Percentiles rank a stretch among this genome's conserved stretches.
phyloP scores from a whole-genome alignment of 495 filamentous ascomycete genomes.

The Polyplosphaeria fusca region DNA sequence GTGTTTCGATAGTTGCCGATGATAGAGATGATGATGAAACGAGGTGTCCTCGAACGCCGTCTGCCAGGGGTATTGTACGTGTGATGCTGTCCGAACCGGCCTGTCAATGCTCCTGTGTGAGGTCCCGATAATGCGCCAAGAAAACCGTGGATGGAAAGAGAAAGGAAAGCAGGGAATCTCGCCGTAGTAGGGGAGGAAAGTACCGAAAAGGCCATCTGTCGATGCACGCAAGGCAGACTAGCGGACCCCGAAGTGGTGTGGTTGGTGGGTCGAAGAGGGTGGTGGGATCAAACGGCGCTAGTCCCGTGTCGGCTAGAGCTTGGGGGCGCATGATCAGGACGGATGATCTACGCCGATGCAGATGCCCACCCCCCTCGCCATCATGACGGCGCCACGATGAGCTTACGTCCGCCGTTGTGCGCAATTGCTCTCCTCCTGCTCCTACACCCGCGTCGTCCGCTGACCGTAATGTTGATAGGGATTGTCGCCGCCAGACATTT shows the following conservation, averaged over 20 bases:
- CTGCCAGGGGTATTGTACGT: slow-evolving; percentile 26
- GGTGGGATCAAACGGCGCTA: slow-evolving; percentile 12
- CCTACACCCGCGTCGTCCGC: slow-evolving; percentile 32
- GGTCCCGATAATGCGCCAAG: slow-evolving; percentile 4
- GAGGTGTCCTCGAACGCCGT: slow-evolving; percentile 23
- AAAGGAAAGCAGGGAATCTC: slow-evolving; percentile 1
- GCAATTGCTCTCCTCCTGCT: neutral
- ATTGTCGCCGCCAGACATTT: slow-evolving; percentile 20
- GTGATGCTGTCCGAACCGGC: slow-evolving; percentile 14
- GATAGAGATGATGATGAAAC: slow-evolving; percentile 11
- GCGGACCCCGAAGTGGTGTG: slow-evolving; percentile 2
- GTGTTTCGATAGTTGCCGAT: slow-evolving; percentile 4
- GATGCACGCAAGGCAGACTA: slow-evolving; percentile 15
- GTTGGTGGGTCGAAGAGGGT: neutral
- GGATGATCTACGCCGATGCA: slow-evolving; percentile 1
- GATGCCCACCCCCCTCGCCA: slow-evolving; percentile 13
- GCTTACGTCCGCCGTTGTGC: neutral
- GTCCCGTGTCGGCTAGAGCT: slow-evolving; percentile 10
- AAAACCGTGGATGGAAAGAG: slow-evolving; percentile 6
- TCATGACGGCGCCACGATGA: slow-evolving; percentile 9
- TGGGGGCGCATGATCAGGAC: slow-evolving; percentile 14
- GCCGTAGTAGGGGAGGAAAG: slow-evolving; percentile 9
- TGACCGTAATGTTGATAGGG: slow-evolving; percentile 34
- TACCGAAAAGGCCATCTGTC: neutral
- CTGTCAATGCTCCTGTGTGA: slow-evolving; percentile 2